Base-by-base conservation (phyloP, 2,329 filamentous ascomycete genomes). In the Talaromyces sp. region DNA sequence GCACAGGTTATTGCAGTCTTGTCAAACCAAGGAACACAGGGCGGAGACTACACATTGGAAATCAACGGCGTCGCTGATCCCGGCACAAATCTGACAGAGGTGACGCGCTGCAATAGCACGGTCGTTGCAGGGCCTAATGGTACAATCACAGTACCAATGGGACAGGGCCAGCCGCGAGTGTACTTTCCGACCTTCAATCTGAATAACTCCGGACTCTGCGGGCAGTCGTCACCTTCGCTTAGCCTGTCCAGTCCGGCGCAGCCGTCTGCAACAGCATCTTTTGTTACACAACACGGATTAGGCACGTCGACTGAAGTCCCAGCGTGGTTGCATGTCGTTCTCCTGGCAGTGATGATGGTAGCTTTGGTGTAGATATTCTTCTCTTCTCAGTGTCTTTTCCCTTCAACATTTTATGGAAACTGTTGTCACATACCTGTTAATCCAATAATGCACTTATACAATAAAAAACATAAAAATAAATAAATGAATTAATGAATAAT, bases 1-100 rank as follows among this genome's bases (percentile, higher is more conserved):
- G 64, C 64, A 5, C 68, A 72, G 50, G 66, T 80, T 52, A 69
- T 80, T 56, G 73, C 76, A 11, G 66, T 80, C 1, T 63, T 78
- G 24, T 77, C 63, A 62, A 63, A 73, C 27, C 78, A 77, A 43
- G 75, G 77, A 56, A 65, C 66, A 55, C 69, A 75, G 10, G 73
- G 75, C 51, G 61, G 64, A 21, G 62, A 63, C 10, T 82, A 80
- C 63, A 76, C 70, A 19, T 69, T 84, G n/a, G 79, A 72, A 19
- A 73, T 82, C 67, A 73, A 75, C 59, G 82, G 83, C 66, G 81
- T 78, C n/a, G 65, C 59, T 56, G 61, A 68, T 2, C 62, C 60
- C 7, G 71, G 72, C 2, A 68, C 62, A 6, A 58, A 66, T 21
- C 56, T 78, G n/a, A 73, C 73, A 10, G 77, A 80, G 59, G 64